These are phyloP conservation scores for Chenopodium suecicum DNA, from an alignment of 148 eudicot species.

Conservation along the genomic window DNA sequence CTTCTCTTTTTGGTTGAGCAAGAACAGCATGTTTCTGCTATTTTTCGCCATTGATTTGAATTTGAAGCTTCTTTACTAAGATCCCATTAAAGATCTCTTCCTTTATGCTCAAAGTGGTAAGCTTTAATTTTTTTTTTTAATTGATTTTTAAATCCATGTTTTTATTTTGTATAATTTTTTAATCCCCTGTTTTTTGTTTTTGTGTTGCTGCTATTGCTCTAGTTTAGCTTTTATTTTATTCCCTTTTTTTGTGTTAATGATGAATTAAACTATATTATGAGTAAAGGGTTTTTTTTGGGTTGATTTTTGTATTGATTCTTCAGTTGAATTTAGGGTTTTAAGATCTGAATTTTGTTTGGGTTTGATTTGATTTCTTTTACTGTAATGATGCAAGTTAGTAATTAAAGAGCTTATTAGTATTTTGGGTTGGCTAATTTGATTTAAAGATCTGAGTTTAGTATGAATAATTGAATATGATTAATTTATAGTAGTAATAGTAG, in stretches of 20 bases:
- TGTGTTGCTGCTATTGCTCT: background rate
- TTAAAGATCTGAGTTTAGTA: background rate
- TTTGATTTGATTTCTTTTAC: conserved; percentile 5
- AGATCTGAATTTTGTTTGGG: conserved; percentile 10
- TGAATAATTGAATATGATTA: background rate
- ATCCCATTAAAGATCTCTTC: conserved; percentile 9
- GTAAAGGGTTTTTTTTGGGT: background rate
- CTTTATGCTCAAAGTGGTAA: conserved; percentile 1
- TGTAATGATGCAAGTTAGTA: background rate
- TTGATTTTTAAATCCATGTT: too few species aligned
- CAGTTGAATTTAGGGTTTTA: conserved; percentile 12
- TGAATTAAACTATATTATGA: background rate
- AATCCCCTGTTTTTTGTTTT: background rate
- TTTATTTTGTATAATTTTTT: background rate
- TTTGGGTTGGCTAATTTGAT: background rate
- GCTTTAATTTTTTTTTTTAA: background rate
- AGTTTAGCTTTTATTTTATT: background rate
- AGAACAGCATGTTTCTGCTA: conserved; percentile 8
- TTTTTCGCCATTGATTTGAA: conserved; percentile 6
- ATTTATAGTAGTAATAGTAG: background rate
- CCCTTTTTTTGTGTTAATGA: background rate
- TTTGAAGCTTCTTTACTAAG: background rate
- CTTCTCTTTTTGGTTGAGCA: background rate
- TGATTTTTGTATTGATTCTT: background rate
- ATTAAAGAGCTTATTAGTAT: background rate